Evolutionary conservation across 1,139 yeast genomes (phyloP).

Genomic region (Hanseniaspora gamundiae): DNA sequence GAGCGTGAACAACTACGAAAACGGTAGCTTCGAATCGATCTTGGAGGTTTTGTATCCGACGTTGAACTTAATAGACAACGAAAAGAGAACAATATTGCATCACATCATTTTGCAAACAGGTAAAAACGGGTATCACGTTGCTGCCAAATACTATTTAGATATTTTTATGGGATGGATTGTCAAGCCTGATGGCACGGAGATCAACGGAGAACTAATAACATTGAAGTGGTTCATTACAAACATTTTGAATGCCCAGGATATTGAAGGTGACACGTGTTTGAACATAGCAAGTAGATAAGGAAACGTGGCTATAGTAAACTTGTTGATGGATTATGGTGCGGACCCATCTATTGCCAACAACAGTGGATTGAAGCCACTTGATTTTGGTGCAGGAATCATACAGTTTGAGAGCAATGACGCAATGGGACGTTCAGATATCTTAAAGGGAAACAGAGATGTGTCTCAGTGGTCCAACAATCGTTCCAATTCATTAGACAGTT

Average conservation of each 20-base stretch:
- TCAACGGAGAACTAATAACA: slow-evolving; percentile 22
- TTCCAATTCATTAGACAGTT: neutral
- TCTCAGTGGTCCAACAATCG: slow-evolving; percentile 13
- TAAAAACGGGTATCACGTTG: slow-evolving; percentile 53
- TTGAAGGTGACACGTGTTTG: slow-evolving; percentile 78
- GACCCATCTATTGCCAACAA: slow-evolving; percentile 68
- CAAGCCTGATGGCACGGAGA: slow-evolving; percentile 15
- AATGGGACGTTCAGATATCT: too few species aligned
- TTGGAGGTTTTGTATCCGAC: slow-evolving; percentile 70
- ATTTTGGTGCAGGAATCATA: slow-evolving; percentile 67
- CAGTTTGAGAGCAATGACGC: too few species aligned
- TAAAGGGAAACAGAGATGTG: too few species aligned
- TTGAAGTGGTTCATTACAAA: slow-evolving; percentile 53
- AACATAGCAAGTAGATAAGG: slow-evolving; percentile 89
- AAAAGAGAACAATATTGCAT: slow-evolving; percentile 80
- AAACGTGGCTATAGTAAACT: slow-evolving; percentile 66
- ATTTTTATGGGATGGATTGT: slow-evolving; percentile 76
- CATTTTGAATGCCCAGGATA: slow-evolving; percentile 66
- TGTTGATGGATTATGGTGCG: slow-evolving; percentile 76
- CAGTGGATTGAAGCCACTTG: slow-evolving; percentile 74
- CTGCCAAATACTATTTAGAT: slow-evolving; percentile 64
- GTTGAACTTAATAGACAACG: slow-evolving; percentile 57
- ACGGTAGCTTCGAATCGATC: slow-evolving; percentile 58
- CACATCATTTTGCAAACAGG: slow-evolving; percentile 79
- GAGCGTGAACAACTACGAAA: slow-evolving; percentile 77